phyloP scores from a whole-genome alignment of 75 land plant species.

The Pinus albicaulis region DNA sequence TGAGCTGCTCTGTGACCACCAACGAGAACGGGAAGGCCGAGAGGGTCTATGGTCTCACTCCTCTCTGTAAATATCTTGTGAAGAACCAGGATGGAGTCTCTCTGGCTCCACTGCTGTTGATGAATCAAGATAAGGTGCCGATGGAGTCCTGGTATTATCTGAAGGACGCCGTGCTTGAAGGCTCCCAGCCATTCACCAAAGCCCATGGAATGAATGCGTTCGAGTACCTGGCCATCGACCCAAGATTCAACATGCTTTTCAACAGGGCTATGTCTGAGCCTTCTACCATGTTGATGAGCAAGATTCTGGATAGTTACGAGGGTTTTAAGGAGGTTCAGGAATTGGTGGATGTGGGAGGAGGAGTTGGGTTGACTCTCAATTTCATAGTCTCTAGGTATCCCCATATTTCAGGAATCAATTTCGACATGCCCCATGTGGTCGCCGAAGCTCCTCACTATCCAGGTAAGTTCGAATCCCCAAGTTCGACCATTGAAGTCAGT shows the following conservation, averaged over 20 bases:
- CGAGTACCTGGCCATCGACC: slow-evolving; percentile 21
- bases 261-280: slow-evolving; percentile 27
- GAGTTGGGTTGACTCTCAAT: slow-evolving; percentile 26
- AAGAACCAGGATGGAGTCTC: slow-evolving; percentile 24
- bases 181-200: slow-evolving; percentile 21
- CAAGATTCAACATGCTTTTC: slow-evolving; percentile 15
- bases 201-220: slow-evolving; percentile 34
- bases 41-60: slow-evolving; percentile 22
- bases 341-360: slow-evolving; percentile 47
- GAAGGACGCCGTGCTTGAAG: slow-evolving; percentile 18
- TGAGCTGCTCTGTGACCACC: slow-evolving; percentile 13
- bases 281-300: slow-evolving; percentile 12
- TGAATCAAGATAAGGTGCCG: slow-evolving; percentile 28
- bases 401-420: slow-evolving; percentile 39
- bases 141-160: slow-evolving; percentile 21
- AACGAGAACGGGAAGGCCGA: slow-evolving; percentile 7
- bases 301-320: slow-evolving; percentile 23
- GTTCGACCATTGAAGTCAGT: too few relatives aligned
- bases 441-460: slow-evolving; percentile 19
- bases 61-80: slow-evolving; percentile 21
- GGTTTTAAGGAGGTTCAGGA: slow-evolving; percentile 21
- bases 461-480: not conserved
- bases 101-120: slow-evolving; percentile 12
- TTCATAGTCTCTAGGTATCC: slow-evolving; percentile 31
- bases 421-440: slow-evolving; percentile 44